These are phyloP conservation scores for Megacollybia platyphylla DNA, from an alignment of 1,284 basidiomycete species.

Conservation along the genomic window DNA sequence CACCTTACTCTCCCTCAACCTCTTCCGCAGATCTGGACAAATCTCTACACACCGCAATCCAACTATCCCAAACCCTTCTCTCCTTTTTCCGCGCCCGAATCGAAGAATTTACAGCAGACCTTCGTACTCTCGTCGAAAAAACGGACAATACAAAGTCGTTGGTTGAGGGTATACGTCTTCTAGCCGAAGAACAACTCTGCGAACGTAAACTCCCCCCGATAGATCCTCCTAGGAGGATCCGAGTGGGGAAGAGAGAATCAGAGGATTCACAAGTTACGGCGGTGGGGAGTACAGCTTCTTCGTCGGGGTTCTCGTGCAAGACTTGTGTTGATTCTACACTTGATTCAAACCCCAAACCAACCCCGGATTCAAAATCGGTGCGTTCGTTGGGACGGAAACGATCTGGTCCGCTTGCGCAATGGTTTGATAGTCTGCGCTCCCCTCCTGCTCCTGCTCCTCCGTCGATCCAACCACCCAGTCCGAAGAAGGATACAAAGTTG, in stretches of 20 bases:
- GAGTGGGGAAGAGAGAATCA: constrained; percentile 23
- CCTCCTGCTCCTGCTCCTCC: not conserved
- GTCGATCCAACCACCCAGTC: not conserved
- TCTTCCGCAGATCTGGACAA: constrained; percentile 30
- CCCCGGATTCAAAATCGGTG: not conserved
- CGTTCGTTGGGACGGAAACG: not conserved
- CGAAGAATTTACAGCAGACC: constrained; percentile 33
- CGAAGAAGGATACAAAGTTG: not conserved
- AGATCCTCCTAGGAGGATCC: constrained; percentile 16
- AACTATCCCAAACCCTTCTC: constrained; percentile 30
- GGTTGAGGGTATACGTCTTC: constrained; percentile 26
- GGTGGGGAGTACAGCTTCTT: constrained; percentile 16
- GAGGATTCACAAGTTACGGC: constrained; percentile 43
- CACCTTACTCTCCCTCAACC: constrained; percentile 18
- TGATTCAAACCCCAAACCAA: not conserved
- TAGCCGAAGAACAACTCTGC: constrained; percentile 26
- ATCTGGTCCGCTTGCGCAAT: not conserved
- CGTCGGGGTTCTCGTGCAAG: constrained; percentile 7
- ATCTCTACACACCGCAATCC: constrained; percentile 30
- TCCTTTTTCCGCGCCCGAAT: constrained; percentile 35
- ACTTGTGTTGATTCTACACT: not conserved
- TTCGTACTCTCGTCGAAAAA: constrained; percentile 30
- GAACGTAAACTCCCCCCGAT: constrained; percentile 19
- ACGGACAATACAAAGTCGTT: constrained; percentile 24
- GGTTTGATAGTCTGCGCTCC: not conserved